Evolutionary conservation across 1,139 yeast species (phyloP).

Genomic region (Taiozyma onychis): DNA sequence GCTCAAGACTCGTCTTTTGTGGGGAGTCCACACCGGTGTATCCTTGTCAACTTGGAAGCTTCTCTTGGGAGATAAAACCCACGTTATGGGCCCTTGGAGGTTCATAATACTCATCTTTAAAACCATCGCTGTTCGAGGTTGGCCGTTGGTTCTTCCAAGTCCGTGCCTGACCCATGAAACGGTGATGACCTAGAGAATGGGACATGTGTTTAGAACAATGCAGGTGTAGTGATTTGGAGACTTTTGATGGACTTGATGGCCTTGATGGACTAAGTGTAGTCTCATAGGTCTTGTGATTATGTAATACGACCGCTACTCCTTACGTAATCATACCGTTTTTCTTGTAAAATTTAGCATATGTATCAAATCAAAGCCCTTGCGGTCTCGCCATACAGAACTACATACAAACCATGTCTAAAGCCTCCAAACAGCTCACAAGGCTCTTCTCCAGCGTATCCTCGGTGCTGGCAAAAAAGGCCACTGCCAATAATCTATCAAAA

Average conservation of each 20-base stretch:
- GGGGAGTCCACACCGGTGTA: neutral
- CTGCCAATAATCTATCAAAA: neutral
- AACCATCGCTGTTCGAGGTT: conserved; percentile 96
- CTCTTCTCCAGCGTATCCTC: neutral
- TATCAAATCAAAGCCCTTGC: too few relatives aligned
- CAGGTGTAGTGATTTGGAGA: too few relatives aligned
- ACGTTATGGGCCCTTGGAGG: neutral
- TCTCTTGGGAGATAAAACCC: neutral
- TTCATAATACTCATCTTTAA: conserved; percentile 46
- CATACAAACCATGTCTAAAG: neutral
- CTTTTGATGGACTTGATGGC: too few relatives aligned
- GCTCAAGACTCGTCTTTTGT: neutral
- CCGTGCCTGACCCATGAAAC: conserved; percentile 66
- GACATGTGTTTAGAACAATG: conserved; percentile 35
- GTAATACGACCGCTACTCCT: neutral
- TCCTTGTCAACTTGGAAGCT: neutral
- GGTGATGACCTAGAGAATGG: conserved; percentile 90
- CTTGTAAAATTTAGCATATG: too few relatives aligned
- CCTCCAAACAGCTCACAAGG: neutral
- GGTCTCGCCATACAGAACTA: too few relatives aligned
- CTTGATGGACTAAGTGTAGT: too few relatives aligned
- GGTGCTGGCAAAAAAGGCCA: neutral
- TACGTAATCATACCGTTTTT: neutral
- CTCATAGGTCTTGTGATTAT: too few relatives aligned
- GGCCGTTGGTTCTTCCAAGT: conserved; percentile 36